Percentiles rank a stretch among this genome's conserved stretches.
These are phyloP conservation scores for Penstemon newberryi DNA, from an alignment of 257 asterid genomes.

Conservation along the genomic window DNA sequence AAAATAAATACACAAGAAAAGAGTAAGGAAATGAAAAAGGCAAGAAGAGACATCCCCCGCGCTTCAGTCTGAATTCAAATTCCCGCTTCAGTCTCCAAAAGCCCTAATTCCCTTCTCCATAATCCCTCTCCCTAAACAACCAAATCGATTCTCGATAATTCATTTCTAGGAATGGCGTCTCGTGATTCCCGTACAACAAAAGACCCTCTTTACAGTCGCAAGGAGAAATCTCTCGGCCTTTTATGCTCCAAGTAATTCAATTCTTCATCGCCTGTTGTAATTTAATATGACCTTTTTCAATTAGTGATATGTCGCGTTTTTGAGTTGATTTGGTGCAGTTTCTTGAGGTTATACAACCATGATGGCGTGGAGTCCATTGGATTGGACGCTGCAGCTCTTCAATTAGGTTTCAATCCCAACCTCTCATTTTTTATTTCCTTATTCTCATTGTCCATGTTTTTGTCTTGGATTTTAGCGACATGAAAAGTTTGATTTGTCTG, in stretches of 20 bases:
- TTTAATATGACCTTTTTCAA: background rate
- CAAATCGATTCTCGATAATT: background rate
- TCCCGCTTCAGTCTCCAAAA: slow-evolving; percentile 27
- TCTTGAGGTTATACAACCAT: slow-evolving; percentile 54
- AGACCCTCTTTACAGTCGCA: slow-evolving; percentile 48
- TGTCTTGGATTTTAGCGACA: too few relatives aligned
- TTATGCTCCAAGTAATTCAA: slow-evolving; percentile 55
- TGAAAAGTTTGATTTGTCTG: too few relatives aligned
- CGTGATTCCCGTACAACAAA: slow-evolving; percentile 37
- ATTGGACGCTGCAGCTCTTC: slow-evolving; percentile 55
- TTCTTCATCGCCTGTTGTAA: background rate
- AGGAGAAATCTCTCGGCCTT: slow-evolving; percentile 60
- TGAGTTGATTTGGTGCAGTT: slow-evolving; percentile 39
- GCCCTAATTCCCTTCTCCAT: slow-evolving; percentile 14
- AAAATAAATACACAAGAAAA: background rate
- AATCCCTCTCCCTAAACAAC: background rate
- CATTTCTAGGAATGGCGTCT: slow-evolving; percentile 34
- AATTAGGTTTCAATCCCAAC: slow-evolving; percentile 42
- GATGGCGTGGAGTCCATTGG: slow-evolving; percentile 59
- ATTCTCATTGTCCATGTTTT: background rate
- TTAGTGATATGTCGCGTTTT: background rate
- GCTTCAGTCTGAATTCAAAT: slow-evolving; percentile 37
- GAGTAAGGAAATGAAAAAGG: background rate
- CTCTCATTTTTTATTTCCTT: background rate
- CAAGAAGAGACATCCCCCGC: slow-evolving; percentile 15